Percentiles rank a stretch among this genome's conserved stretches.
Evolutionary conservation across 768 basidiomycete genomes (phyloP).

Genomic region (Mycena kentingensis): DNA sequence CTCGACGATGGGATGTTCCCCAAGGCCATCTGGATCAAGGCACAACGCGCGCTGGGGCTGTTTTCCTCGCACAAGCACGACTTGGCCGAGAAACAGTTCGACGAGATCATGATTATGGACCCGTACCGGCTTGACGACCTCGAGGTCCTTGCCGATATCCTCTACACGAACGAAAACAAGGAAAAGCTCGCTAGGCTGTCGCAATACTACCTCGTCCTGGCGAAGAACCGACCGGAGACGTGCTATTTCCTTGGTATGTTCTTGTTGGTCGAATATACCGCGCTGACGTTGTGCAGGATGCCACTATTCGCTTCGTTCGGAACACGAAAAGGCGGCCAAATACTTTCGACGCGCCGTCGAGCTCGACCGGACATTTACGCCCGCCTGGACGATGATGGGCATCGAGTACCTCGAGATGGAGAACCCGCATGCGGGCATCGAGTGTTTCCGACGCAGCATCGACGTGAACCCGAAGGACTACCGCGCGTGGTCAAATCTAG

Average conservation of each 20-base stretch:
- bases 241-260: constrained; percentile 72
- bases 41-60: constrained; percentile 61
- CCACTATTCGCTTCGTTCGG: constrained; percentile 72
- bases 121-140: constrained; percentile 78
- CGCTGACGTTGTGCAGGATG: constrained; percentile 52
- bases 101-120: constrained; percentile 45
- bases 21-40: constrained; percentile 64
- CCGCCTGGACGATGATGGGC: constrained; percentile 85
- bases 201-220: constrained; percentile 66
- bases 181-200: constrained; percentile 71
- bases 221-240: constrained; percentile 76
- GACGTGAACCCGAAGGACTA: constrained; percentile 82
- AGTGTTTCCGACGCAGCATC: constrained; percentile 82
- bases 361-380: constrained; percentile 73
- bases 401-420: constrained; percentile 84
- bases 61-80: constrained; percentile 64
- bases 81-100: constrained; percentile 12
- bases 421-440: constrained; percentile 82
- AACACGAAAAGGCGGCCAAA: constrained; percentile 78
- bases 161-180: constrained; percentile 74
- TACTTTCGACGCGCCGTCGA: constrained; percentile 78
- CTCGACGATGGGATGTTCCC: constrained; percentile 58
- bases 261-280: neutral
- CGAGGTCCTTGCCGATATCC: constrained; percentile 78
- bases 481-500: constrained; percentile 81